Conservation (phyloP, 371 early-diverging fungal genomes). For the Chytridiales sp. region DNA sequence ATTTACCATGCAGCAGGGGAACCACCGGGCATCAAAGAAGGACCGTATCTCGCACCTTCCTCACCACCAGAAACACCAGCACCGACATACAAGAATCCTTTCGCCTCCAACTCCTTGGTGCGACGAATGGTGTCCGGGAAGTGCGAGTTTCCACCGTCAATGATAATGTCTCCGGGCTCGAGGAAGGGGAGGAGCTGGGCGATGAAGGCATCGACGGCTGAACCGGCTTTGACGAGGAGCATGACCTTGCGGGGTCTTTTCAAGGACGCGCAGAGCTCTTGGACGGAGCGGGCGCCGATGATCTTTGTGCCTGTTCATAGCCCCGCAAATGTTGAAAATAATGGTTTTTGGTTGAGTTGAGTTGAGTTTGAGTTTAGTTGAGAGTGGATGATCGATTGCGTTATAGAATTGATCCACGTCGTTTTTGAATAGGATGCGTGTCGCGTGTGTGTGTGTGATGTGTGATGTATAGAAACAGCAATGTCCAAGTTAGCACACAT, state of each 20-base stretch:
- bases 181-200: constrained; percentile 81
- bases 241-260: constrained; percentile 96
- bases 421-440: too few species aligned
- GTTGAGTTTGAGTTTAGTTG: neutral
- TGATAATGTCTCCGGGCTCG: constrained; percentile 92
- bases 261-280: constrained; percentile 89
- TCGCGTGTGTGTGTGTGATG: too few species aligned
- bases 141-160: constrained; percentile 99
- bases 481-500: too few species aligned
- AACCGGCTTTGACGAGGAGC: constrained; percentile 97
- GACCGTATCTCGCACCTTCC: constrained; percentile 98
- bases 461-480: too few species aligned
- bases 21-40: constrained; percentile 99
- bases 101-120: constrained; percentile 76
- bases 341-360: neutral
- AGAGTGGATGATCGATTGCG: neutral
- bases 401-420: too few species aligned
- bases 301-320: constrained; percentile 73
- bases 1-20: constrained; percentile 82
- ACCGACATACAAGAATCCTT: constrained; percentile 94
- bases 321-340: constrained; percentile 12
- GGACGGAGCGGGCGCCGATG: constrained; percentile 89
- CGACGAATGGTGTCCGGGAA: constrained; percentile 96
- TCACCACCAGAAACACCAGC: constrained; percentile 99
- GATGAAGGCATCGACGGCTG: constrained; percentile 95